Evolutionary conservation across 2,329 filamentous ascomycete genomes (phyloP).

Genomic region (Ramularia collo-cygni): DNA sequence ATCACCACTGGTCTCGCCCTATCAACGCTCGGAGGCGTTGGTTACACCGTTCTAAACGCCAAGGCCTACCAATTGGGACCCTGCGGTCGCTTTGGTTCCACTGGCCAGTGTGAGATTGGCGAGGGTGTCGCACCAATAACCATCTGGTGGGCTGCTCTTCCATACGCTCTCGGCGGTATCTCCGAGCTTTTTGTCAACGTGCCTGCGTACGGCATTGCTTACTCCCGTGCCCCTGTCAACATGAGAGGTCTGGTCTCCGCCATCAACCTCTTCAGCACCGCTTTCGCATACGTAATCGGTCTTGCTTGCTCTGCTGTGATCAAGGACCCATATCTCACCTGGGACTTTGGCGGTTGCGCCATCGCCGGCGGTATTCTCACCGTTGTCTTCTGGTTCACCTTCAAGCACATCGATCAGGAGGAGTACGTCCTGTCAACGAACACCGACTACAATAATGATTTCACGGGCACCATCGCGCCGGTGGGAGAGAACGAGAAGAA

Average conservation of each 20-base stretch:
- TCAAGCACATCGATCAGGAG: constrained; percentile 35
- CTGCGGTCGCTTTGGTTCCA: constrained; percentile 35
- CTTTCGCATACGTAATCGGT: constrained; percentile 34
- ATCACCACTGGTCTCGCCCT: constrained; percentile 43
- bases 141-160: constrained; percentile 38
- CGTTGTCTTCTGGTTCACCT: constrained; percentile 43
- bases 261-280: constrained; percentile 38
- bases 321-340: constrained; percentile 43
- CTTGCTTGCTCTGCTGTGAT: constrained; percentile 35
- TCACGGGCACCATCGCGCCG: constrained; percentile 7
- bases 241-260: constrained; percentile 40
- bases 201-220: constrained; percentile 41
- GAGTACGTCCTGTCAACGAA: constrained; percentile 20
- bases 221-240: constrained; percentile 36
- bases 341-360: constrained; percentile 44
- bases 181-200: constrained; percentile 40
- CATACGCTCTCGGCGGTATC: constrained; percentile 33
- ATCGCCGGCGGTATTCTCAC: constrained; percentile 45
- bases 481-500: constrained; percentile 9
- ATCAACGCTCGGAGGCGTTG: constrained; percentile 40
- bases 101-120: constrained; percentile 30
- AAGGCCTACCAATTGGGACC: constrained; percentile 42
- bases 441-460: constrained; percentile 7
- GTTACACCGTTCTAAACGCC: constrained; percentile 37
- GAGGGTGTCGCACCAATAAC: constrained; percentile 33